phyloP scores from a whole-genome alignment of 768 basidiomycete genomes.

The Termitomyces sp. region DNA sequence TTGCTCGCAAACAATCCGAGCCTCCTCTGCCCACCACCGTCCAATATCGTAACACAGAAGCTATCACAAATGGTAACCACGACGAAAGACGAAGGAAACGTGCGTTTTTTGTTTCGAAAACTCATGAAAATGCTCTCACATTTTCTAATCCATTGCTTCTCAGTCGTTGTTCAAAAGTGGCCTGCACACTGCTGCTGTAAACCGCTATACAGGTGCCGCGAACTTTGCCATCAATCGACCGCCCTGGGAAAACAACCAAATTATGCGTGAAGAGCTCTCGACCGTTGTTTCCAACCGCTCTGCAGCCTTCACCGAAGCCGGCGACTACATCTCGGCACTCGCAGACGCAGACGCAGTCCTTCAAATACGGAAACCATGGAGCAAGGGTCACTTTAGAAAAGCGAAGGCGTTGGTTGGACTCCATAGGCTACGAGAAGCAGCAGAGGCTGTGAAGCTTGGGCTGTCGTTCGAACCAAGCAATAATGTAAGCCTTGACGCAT shows the following conservation, averaged over 20 bases:
- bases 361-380: constrained; percentile 79
- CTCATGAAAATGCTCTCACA: constrained; percentile 6
- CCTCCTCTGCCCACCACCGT: constrained; percentile 77
- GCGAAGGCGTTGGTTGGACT: constrained; percentile 85
- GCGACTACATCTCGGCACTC: constrained; percentile 73
- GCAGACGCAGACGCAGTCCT: constrained; percentile 93
- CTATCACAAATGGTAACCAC: constrained; percentile 69
- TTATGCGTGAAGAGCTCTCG: constrained; percentile 88
- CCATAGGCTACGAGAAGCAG: constrained; percentile 65
- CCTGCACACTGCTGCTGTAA: constrained; percentile 68
- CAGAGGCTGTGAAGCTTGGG: constrained; percentile 78
- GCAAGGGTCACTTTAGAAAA: constrained; percentile 94
- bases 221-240: constrained; percentile 77
- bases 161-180: constrained; percentile 77
- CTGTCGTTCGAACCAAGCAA: constrained; percentile 74
- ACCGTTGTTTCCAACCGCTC: constrained; percentile 90
- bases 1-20: constrained; percentile 66
- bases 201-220: constrained; percentile 59
- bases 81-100: constrained; percentile 95
- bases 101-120: constrained; percentile 40
- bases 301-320: constrained; percentile 75
- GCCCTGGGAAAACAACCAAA: constrained; percentile 81
- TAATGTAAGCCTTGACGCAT: constrained; percentile 23
- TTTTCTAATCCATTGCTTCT: constrained; percentile 20
- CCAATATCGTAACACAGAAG: constrained; percentile 71